These are phyloP conservation scores for Spergularia marina DNA, from an alignment of 148 eudicot genomes.

Conservation along the genomic window DNA sequence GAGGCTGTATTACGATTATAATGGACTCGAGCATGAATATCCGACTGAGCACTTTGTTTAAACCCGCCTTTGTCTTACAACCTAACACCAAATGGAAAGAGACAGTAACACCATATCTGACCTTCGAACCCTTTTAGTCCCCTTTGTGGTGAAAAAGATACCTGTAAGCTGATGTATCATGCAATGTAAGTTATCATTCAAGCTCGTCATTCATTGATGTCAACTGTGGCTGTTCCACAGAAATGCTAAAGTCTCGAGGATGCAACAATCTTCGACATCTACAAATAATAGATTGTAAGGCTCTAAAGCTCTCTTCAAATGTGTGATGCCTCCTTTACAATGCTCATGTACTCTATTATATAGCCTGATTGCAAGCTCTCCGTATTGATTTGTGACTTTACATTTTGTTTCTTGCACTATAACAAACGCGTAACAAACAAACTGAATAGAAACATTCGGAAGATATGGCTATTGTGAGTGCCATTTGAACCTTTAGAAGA, in stretches of 20 bases:
- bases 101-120: neutral
- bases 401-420: no score
- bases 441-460: no score
- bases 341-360: no score
- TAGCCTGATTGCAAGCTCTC: no score
- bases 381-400: no score
- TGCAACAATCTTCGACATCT: neutral
- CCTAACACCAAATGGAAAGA: neutral
- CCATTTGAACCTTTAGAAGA: no score
- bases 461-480: no score
- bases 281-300: neutral
- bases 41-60: conserved; percentile 94
- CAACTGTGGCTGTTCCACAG: neutral
- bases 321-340: no score
- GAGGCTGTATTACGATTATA: conserved; percentile 86
- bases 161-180: conserved; percentile 3
- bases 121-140: neutral
- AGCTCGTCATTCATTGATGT: neutral
- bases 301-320: no score
- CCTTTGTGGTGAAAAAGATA: conserved; percentile 1
- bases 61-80: neutral
- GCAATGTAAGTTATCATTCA: conserved; percentile 1
- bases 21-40: conserved; percentile 85
- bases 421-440: no score
- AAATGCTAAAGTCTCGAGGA: neutral